These are phyloP conservation scores for Tetrahymena elliotti DNA, from an alignment of 73 alveolate species.

Conservation along the genomic window DNA sequence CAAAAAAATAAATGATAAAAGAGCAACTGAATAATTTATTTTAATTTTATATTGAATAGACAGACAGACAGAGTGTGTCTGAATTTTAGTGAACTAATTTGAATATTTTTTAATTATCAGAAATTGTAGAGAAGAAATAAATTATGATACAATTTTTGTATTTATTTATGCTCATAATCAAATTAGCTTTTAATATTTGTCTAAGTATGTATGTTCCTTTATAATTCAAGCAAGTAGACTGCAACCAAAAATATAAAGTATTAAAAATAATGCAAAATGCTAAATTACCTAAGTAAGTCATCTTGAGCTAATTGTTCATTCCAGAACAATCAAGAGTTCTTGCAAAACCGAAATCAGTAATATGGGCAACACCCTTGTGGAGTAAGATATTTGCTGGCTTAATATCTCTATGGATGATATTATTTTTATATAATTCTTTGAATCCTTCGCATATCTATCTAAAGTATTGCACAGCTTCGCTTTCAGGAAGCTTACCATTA, in stretches of 20 bases:
- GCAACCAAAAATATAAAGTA: background rate
- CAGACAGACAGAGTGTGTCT: no score
- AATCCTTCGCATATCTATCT: slow-evolving; percentile 30
- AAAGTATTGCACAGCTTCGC: slow-evolving; percentile 28
- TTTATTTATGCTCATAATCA: background rate
- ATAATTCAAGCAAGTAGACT: background rate
- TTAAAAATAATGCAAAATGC: background rate
- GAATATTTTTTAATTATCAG: background rate
- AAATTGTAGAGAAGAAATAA: background rate
- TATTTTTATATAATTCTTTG: slow-evolving; percentile 29
- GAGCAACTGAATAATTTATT: no score
- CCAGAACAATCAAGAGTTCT: slow-evolving; percentile 39
- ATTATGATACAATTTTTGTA: background rate
- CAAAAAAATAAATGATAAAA: no score
- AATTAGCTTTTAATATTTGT: no score
- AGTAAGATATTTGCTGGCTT: slow-evolving; percentile 38
- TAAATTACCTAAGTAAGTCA: background rate
- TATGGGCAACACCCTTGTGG: slow-evolving; percentile 41
- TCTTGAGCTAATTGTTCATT: background rate
- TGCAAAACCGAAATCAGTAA: slow-evolving; percentile 43
- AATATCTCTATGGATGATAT: slow-evolving; percentile 39
- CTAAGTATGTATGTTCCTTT: background rate
- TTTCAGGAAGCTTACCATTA: slow-evolving; percentile 27
- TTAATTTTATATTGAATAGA: no score
- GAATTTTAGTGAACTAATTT: no score